A percentile compares a stretch with the other conserved stretches of the same genome.
phyloP scores from a whole-genome alignment of 768 basidiomycete species.

The Pleurotus ostreatus region DNA sequence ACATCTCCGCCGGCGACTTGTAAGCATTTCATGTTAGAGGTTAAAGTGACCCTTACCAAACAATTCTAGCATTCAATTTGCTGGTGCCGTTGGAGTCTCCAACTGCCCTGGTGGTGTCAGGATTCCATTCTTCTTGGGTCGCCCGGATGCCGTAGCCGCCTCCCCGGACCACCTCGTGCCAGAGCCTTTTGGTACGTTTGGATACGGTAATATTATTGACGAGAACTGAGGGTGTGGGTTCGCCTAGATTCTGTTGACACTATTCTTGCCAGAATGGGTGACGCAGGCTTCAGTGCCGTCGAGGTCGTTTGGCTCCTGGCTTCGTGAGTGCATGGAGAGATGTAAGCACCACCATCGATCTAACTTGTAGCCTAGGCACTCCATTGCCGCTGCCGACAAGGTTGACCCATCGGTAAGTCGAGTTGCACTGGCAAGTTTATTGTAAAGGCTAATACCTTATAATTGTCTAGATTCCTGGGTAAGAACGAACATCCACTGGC shows the following conservation, averaged over 20 bases:
- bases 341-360: not conserved
- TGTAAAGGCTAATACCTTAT: conserved; percentile 8
- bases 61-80: conserved; percentile 37
- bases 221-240: too few species aligned
- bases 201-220: too few species aligned
- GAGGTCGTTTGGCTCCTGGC: conserved; percentile 36
- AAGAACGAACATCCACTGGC: not conserved
- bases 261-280: conserved; percentile 20
- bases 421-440: conserved; percentile 12
- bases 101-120: conserved; percentile 44
- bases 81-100: conserved; percentile 36
- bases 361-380: conserved; percentile 11
- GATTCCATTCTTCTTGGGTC: conserved; percentile 35
- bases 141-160: conserved; percentile 26
- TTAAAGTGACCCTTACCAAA: not conserved
- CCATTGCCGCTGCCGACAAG: conserved; percentile 26
- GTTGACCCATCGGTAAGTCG: conserved; percentile 23
- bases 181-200: conserved; percentile 18
- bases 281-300: conserved; percentile 29
- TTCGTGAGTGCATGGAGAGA: conserved; percentile 16
- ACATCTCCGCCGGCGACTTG: conserved; percentile 43
- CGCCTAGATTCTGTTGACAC: not conserved
- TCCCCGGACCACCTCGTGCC: conserved; percentile 27
- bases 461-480: conserved; percentile 14
- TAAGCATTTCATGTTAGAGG: conserved; percentile 17